phyloP scores from a whole-genome alignment of 2,329 filamentous ascomycete genomes.

The Diplodia sapinea region DNA sequence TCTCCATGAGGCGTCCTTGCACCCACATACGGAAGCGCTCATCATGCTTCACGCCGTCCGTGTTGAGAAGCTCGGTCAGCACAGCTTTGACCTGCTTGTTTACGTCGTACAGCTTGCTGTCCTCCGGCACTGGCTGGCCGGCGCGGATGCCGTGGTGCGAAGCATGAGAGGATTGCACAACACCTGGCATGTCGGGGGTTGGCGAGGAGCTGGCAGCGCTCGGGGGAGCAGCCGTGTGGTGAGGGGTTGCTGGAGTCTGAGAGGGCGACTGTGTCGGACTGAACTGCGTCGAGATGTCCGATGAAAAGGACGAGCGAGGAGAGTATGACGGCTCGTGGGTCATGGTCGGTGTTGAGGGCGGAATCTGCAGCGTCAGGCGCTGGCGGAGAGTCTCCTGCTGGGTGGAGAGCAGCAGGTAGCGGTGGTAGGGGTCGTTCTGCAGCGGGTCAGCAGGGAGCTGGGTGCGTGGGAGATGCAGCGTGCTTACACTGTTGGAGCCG shows the following conservation, averaged over 20 bases:
- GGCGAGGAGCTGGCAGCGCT: conserved; percentile 22
- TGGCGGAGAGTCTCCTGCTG: conserved; percentile 50
- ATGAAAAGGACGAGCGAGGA: conserved; percentile 37
- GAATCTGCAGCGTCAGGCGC: conserved; percentile 46
- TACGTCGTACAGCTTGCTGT: conserved; percentile 54
- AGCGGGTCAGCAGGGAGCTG: conserved; percentile 9
- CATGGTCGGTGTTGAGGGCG: conserved; percentile 37
- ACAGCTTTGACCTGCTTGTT: conserved; percentile 61
- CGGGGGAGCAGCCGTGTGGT: conserved; percentile 20
- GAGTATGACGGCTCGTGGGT: conserved; percentile 40
- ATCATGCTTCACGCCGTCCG: conserved; percentile 56
- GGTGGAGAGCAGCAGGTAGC: conserved; percentile 49
- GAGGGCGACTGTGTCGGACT: conserved; percentile 37
- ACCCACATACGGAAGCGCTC: conserved; percentile 56
- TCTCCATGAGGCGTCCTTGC: conserved; percentile 60
- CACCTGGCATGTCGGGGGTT: conserved; percentile 21
- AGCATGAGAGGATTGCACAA: conserved; percentile 10
- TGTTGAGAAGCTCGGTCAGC: conserved; percentile 61
- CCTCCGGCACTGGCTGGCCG: conserved; percentile 26
- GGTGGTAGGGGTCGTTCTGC: conserved; percentile 44
- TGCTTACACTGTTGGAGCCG: conserved; percentile 23
- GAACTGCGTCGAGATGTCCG: conserved; percentile 33
- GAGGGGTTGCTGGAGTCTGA: conserved; percentile 17
- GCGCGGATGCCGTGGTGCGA: conserved; percentile 32
- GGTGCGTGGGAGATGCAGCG: neutral